phyloP scores from a whole-genome alignment of 495 filamentous ascomycete species.

The Neurospora tetraspora region DNA sequence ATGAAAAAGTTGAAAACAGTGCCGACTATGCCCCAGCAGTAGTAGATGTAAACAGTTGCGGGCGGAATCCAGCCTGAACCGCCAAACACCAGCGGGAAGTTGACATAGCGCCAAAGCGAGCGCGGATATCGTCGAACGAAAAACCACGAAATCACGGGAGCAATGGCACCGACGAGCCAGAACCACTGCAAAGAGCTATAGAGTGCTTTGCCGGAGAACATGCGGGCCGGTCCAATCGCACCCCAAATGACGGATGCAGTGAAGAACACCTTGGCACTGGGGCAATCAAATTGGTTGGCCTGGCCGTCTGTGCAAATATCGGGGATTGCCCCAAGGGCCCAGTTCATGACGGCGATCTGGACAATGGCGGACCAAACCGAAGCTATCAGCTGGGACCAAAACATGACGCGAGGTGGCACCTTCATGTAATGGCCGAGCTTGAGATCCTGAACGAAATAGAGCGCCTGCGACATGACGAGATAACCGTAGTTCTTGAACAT shows the following conservation, averaged over 20 bases:
- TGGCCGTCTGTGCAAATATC: slow-evolving; percentile 50
- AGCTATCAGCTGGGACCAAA: slow-evolving; percentile 54
- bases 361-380: slow-evolving; percentile 55
- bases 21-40: slow-evolving; percentile 60
- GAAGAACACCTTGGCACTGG: slow-evolving; percentile 55
- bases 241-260: slow-evolving; percentile 46
- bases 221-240: slow-evolving; percentile 41
- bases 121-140: slow-evolving; percentile 50
- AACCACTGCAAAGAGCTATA: slow-evolving; percentile 59
- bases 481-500: slow-evolving; percentile 65
- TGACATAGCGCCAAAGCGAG: slow-evolving; percentile 47
- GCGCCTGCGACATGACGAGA: slow-evolving; percentile 49
- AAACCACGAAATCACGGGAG: slow-evolving; percentile 50
- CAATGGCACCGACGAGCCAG: slow-evolving; percentile 53
- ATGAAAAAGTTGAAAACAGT: slow-evolving; percentile 58
- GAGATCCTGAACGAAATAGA: slow-evolving; percentile 38
- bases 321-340: slow-evolving; percentile 51
- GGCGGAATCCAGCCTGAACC: slow-evolving; percentile 53
- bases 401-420: slow-evolving; percentile 54
- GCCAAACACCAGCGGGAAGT: slow-evolving; percentile 58
- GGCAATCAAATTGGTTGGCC: slow-evolving; percentile 50
- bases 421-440: slow-evolving; percentile 66
- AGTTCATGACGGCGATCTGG: slow-evolving; percentile 57
- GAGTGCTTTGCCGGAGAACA: slow-evolving; percentile 51
- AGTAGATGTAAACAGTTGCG: slow-evolving; percentile 55